Evolutionary conservation across 2,329 filamentous ascomycete species (phyloP), one percentile per base, ranked within the genome.

Genomic region (Massarina eburnea): DNA sequence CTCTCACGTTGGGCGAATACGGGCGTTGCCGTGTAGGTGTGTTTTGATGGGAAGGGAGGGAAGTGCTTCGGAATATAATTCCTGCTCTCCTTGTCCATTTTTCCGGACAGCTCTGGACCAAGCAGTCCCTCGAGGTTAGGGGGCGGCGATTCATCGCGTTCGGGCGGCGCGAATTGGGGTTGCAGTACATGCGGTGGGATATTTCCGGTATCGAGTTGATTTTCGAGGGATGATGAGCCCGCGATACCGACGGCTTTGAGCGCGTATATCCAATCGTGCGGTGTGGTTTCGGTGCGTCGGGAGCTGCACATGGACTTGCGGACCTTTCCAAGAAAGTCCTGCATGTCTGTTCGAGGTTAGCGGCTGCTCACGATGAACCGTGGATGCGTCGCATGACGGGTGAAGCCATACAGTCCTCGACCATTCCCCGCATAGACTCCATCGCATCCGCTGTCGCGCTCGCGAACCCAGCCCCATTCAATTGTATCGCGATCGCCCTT

Each of bases 21-120:
- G 0, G 80, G 73, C 1, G 83, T 85, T 20, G 77, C 68, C 54
- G 78, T 78, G 70, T 82, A 87, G 1, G 84, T 84, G 63, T 86
- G 83, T 59, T 77, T 79, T 39, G 82, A 82, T 7, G 84, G 84
- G 32, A 85, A 79, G 18, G 76, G 68, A 2, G 84, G 84, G 48
- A 86, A 82, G 49, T 85, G 80, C 39, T 71, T 69, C 1, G 82
- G 81, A 46, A 85, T 80, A 61, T 82, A 83, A 15, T 69, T 60
- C 54, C 73, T 73, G 39, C 71, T 74, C 36, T 72, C 71, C 35
- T 74, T 72, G 43, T 78, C 73, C 35, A 68, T 65, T 38, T 71
- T 71, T 34, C 72, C 74, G 19, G 75, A 78, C 12, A 83, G 64
- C 19, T 76, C 72, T 3, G 77, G 71, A 12, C 78, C 78, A 2